phyloP scores from a whole-genome alignment of 768 basidiomycete genomes.

The Mrakia gelida region DNA sequence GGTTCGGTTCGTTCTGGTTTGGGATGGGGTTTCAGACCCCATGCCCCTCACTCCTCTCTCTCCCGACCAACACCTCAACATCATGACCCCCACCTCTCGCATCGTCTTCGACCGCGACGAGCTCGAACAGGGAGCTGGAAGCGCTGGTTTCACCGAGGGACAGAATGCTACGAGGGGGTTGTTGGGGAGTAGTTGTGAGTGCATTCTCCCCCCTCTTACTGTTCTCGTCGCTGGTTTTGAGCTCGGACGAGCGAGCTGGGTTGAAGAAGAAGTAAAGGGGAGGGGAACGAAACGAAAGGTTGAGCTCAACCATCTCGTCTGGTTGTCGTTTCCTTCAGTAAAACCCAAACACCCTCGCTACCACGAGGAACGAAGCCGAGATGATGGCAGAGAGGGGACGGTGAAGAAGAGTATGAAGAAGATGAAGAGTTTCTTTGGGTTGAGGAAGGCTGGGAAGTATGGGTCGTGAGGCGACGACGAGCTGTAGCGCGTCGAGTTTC shows the following conservation, averaged over 20 bases:
- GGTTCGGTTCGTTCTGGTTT: not conserved
- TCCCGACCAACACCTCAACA: not conserved
- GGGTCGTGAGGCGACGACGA: not conserved
- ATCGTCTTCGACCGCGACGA: not conserved
- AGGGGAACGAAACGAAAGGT: too few species aligned
- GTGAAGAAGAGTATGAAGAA: not conserved
- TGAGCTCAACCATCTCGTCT: not conserved
- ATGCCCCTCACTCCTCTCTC: not conserved
- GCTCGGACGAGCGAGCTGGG: too few species aligned
- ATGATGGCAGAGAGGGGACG: too few species aligned
- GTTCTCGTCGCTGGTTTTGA: too few species aligned
- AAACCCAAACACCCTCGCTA: not conserved
- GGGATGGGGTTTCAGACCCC: not conserved
- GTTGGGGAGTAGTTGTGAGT: not conserved
- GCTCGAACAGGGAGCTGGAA: not conserved
- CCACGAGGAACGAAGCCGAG: not conserved
- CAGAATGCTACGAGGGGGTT: not conserved
- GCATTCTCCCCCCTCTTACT: not conserved
- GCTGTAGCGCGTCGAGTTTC: not conserved
- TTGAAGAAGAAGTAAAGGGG: too few species aligned
- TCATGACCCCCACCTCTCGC: not conserved
- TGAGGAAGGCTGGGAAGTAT: not conserved
- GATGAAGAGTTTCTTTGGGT: conserved; percentile 4
- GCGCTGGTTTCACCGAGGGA: not conserved
- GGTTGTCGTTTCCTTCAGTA: not conserved